Base-by-base conservation (phyloP, 371 early-diverging fungal genomes). In the Mortierella sp. region DNA sequence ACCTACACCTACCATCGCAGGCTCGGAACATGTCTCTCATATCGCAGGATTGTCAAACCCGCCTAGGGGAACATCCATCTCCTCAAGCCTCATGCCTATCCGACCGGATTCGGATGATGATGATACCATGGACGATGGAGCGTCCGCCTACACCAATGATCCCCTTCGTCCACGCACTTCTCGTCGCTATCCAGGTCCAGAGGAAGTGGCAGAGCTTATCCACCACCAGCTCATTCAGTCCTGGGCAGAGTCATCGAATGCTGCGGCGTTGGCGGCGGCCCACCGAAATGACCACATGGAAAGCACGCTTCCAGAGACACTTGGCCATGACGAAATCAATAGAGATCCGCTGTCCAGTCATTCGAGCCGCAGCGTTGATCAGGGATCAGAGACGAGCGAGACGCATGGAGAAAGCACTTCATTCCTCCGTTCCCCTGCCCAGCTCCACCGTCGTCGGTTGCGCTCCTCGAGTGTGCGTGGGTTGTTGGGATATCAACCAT, bases 61-160 rank as follows among this genome's bases (percentile, higher is more conserved):
- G 25, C 73, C 74, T 16, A 72, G 68, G 12, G 73, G 74, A 19
- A 79, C 80, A 6, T 79, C 74, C 14, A 79, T 73, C 51, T 79
- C 80, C 15, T 79, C 80, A 7, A 73, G 74, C 19, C 67, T 73
- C 1, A 37, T 77, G 1, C 79, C 79, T 11, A 77, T 77, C 25
- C 69, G 79, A 14, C 79, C 79, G 16, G 79, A 77, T 43, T 77
- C 79, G 11, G 80, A 73, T 29, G 80, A 73, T 64, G 66, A 66
- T 19, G 66, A 59, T 5, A 4, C 37, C 9, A 37, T 37, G 37
- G 37, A 37, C 37, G 37, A 37, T 9, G 37, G 37, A 37, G 37
- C 37, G 9, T 37, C 37, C 37, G 37, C 37, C 9, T 37, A 37
- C 9, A 37, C 37, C 37, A 37, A 37, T 9, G 37, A 37, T 9